phyloP scores from a whole-genome alignment of 2,329 filamentous ascomycete genomes.

The Fusarium sp. region DNA sequence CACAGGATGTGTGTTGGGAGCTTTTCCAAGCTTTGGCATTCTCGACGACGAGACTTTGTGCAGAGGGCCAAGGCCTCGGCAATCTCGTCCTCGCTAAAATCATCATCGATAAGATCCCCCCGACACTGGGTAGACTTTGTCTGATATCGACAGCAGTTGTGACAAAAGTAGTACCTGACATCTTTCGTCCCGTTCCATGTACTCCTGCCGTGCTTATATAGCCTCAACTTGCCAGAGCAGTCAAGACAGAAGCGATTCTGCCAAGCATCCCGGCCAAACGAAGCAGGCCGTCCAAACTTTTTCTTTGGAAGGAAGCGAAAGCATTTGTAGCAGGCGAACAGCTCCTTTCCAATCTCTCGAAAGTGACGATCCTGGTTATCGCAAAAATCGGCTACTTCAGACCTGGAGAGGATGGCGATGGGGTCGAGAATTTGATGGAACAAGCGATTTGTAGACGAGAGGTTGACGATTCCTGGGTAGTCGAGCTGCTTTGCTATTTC shows the following conservation, averaged over 20 bases:
- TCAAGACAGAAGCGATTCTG: slow-evolving; percentile 28
- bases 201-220: slow-evolving; percentile 4
- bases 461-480: slow-evolving; percentile 11
- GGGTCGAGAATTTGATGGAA: slow-evolving; percentile 19
- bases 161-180: slow-evolving; percentile 37
- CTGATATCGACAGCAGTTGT: slow-evolving; percentile 28
- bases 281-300: slow-evolving; percentile 15
- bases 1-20: slow-evolving; percentile 26
- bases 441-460: slow-evolving; percentile 23
- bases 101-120: background rate
- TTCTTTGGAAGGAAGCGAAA: slow-evolving; percentile 14
- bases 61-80: background rate
- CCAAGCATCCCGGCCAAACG: background rate
- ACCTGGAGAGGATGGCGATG: background rate
- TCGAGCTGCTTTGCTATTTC: slow-evolving; percentile 21
- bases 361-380: background rate
- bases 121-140: slow-evolving; percentile 28
- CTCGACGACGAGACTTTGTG: background rate
- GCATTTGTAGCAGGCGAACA: slow-evolving; percentile 34
- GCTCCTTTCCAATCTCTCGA: background rate
- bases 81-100: background rate
- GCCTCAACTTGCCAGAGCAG: slow-evolving; percentile 19
- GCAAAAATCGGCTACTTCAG: slow-evolving; percentile 5
- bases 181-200: background rate
- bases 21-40: slow-evolving; percentile 4